These are phyloP conservation scores for Monascus purpureus DNA, from an alignment of 495 filamentous ascomycete species.

Conservation along the genomic window DNA sequence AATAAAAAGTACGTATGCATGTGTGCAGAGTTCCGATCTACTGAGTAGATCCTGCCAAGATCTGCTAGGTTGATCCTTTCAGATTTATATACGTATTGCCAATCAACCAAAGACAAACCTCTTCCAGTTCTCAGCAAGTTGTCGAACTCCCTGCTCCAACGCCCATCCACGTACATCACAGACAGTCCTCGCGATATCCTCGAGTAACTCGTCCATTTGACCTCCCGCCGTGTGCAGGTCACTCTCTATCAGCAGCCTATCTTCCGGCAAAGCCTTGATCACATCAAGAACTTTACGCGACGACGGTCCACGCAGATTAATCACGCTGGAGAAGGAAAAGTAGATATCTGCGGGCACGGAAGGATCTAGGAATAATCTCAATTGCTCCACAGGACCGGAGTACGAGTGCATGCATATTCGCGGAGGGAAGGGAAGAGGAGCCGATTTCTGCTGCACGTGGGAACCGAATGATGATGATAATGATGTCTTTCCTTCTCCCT, in stretches of 20 bases:
- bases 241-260: constrained; percentile 74
- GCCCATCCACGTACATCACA: constrained; percentile 69
- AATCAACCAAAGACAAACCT: constrained; percentile 55
- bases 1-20: too few relatives aligned
- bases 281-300: constrained; percentile 43
- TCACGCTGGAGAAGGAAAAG: constrained; percentile 74
- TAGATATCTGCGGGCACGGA: constrained; percentile 65
- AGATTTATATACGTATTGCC: neutral
- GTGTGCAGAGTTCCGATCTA: too few relatives aligned
- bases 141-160: constrained; percentile 54
- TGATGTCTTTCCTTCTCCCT: constrained; percentile 13
- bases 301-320: constrained; percentile 57
- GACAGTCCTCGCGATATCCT: constrained; percentile 56
- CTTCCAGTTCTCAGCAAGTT: constrained; percentile 64
- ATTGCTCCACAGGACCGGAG: constrained; percentile 59
- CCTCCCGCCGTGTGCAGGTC: constrained; percentile 78
- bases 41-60: too few relatives aligned
- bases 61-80: too few relatives aligned
- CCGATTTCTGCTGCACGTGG: constrained; percentile 9
- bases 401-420: constrained; percentile 91
- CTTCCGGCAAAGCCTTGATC: constrained; percentile 61
- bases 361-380: constrained; percentile 66
- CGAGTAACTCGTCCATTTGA: constrained; percentile 65
- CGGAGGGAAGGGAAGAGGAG: constrained; percentile 60
- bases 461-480: constrained; percentile 4